phyloP scores from a whole-genome alignment of 73 alveolate species.

The Symbiodinium natans region DNA sequence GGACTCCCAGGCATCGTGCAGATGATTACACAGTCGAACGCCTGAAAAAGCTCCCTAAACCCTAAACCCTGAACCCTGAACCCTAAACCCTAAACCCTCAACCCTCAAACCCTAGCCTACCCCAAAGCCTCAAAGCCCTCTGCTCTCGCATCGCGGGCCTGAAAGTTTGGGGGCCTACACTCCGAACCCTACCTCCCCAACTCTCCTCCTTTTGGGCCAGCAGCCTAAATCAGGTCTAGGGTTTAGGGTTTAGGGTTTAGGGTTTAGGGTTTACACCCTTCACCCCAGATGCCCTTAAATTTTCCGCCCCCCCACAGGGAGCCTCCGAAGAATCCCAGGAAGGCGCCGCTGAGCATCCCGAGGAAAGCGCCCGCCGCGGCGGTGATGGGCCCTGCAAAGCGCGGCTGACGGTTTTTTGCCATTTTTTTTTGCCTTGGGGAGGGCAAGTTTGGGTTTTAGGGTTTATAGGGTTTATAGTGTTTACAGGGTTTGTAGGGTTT shows the following conservation, averaged over 20 bases:
- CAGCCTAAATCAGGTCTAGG: too few relatives aligned
- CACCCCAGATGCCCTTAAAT: not conserved
- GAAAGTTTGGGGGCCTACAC: too few relatives aligned
- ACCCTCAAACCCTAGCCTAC: too few relatives aligned
- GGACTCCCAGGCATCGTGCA: too few relatives aligned
- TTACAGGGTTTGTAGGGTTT: not conserved
- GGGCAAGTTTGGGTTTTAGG: too few relatives aligned
- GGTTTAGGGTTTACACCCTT: not conserved
- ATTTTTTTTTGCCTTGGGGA: too few relatives aligned
- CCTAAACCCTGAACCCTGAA: not conserved
- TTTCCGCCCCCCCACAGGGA: not conserved
- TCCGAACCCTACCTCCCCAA: too few relatives aligned
- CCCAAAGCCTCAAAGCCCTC: too few relatives aligned
- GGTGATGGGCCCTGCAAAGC: conserved; percentile 6
- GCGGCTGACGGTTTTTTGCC: not conserved
- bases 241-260: not conserved
- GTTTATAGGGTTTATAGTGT: not conserved
- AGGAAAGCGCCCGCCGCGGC: conserved; percentile 35
- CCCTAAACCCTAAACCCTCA: not conserved
- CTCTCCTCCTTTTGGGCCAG: too few relatives aligned
- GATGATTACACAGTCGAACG: too few relatives aligned
- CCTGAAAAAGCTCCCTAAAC: too few relatives aligned
- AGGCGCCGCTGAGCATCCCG: conserved; percentile 43
- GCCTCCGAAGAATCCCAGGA: conserved; percentile 75
- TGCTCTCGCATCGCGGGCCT: too few relatives aligned